A percentile compares a stretch with the other conserved stretches of the same genome.
Conservation (phyloP, 2,329 filamentous ascomycete genomes). For the Emmonsia crescens region DNA sequence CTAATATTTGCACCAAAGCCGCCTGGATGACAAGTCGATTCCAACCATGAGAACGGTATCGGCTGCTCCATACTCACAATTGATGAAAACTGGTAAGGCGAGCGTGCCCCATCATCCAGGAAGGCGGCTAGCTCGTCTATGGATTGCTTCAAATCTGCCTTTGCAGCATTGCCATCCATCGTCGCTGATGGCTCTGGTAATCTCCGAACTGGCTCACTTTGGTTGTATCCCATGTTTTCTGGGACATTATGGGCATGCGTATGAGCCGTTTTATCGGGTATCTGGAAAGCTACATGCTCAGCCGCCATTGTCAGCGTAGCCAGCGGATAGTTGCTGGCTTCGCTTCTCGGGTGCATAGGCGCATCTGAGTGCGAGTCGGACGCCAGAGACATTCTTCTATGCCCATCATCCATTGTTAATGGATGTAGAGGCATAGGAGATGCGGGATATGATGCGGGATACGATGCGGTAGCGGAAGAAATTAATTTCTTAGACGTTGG, state of each 20-base stretch:
- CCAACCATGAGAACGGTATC: constrained; percentile 33
- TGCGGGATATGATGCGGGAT: background rate
- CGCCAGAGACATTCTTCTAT: background rate
- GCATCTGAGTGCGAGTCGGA: background rate
- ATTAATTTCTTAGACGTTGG: constrained; percentile 15
- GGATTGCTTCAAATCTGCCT: constrained; percentile 20
- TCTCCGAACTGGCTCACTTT: constrained; percentile 1
- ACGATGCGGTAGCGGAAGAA: background rate
- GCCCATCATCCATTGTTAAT: background rate
- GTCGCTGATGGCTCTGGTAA: background rate
- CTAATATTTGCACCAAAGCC: constrained; percentile 12
- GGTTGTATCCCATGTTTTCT: background rate
- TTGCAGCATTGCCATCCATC: background rate
- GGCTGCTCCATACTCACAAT: constrained; percentile 32
- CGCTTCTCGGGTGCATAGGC: constrained; percentile 12
- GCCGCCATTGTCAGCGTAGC: constrained; percentile 33
- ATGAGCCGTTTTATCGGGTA: constrained; percentile 9
- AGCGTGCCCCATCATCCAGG: constrained; percentile 28
- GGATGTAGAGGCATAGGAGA: background rate
- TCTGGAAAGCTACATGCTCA: constrained; percentile 29
- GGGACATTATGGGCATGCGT: constrained; percentile 3
- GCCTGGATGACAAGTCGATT: constrained; percentile 23
- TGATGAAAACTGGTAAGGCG: constrained; percentile 30
- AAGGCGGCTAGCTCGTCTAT: constrained; percentile 30
- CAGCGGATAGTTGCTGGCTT: constrained; percentile 23